Evolutionary conservation across 768 basidiomycete species (phyloP), one percentile per base, ranked within the genome.

Genomic region (Tremella yokohamensis): DNA sequence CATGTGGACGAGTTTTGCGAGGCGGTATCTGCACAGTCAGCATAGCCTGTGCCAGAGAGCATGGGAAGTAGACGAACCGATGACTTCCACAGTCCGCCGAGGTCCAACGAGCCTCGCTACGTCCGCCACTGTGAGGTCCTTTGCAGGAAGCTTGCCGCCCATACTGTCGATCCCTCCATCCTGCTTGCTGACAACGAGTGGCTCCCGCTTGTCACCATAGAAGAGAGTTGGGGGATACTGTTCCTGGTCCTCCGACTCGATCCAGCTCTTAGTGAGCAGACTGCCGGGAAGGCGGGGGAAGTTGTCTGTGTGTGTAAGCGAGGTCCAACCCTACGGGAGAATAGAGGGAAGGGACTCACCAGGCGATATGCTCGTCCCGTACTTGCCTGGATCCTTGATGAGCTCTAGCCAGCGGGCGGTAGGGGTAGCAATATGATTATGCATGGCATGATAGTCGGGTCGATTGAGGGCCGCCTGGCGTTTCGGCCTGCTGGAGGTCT

Each of bases 111-210:
- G 79, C 57, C 87, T 80, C 1, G 87, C 90, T 1, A 98, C 86
- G 72, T 92, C 86, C 55, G 83, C 80, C 40, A 96, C 88, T 0
- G 85, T 86, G 54, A 93, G 83, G 54, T 83, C 80, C 8, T 76
- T 63, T 1, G 81, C 76, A 9, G 93, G 93, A 86, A 97, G 89
- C 72, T 84, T 85, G 85, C 97, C 90, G 9, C 91, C 93, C 44
- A 97, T 78, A 6, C 89, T 87, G 13, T 89, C 87, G 1, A 87
- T 84, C 7, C 75, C 75, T 16, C 75, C 75, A 42, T 70, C 63
- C 8, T 56, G 52, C 16, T 80, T 76, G 74, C 87, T 85, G 50
- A 97, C 83, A 25, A 97, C 78, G 60, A 96, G 82, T 0, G 92
- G 92, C 63, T 91, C 90, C 39, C 73, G 60, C 13, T 63, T 45